Evolutionary conservation across 2,329 filamentous ascomycete species (phyloP), one percentile per base, ranked within the genome.

Genomic region (Ophiostoma sp.): DNA sequence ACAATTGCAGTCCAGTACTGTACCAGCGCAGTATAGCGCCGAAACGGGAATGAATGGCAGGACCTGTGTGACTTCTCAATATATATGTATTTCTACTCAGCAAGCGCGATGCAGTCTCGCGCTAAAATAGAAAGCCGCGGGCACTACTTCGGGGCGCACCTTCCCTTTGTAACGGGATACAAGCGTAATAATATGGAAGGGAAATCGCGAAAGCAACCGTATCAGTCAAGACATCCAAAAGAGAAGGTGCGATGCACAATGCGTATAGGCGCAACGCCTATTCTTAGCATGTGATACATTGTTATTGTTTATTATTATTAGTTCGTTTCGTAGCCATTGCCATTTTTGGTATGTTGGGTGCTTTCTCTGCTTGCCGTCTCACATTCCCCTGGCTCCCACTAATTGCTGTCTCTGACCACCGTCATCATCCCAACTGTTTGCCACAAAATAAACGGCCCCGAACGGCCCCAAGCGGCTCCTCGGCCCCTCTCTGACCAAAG

Each of bases 81-180:
- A 39, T 39, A 8, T 31, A 31, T 31, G 1, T 31, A 31, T 31
- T 1, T 31, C 27, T 31, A 31, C 3, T 1, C 7, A n/a, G 57
- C 57, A 62, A 62, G 57, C 57, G 57, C 57, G 57, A 20, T 39
- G 60, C 33, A 23, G 62, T 35, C 67, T 31, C 20, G 33, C 57
- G 23, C 66, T 70, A 68, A 70, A 33, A 41, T 23, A 65, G 66
- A 41, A 67, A 60, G 65, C 62, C 39, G 54, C 57, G 62, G 35
- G 44, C 67, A 62, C 69, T 70, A 66, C 35, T 27, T 54, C 69
- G 69, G 69, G 57, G 69, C 67, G 69, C 39, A 68, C 69, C 67
- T 70, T 68, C 67, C 69, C 60, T 67, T 36, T 39, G 23, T 65
- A 31, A 33, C 35, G 62, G 62, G 62, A 65, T 39, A 65, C 62